These are phyloP conservation scores for Saprolegnia parasitica DNA, from an alignment of 352 stramenopile genomes.

Conservation along the genomic window DNA sequence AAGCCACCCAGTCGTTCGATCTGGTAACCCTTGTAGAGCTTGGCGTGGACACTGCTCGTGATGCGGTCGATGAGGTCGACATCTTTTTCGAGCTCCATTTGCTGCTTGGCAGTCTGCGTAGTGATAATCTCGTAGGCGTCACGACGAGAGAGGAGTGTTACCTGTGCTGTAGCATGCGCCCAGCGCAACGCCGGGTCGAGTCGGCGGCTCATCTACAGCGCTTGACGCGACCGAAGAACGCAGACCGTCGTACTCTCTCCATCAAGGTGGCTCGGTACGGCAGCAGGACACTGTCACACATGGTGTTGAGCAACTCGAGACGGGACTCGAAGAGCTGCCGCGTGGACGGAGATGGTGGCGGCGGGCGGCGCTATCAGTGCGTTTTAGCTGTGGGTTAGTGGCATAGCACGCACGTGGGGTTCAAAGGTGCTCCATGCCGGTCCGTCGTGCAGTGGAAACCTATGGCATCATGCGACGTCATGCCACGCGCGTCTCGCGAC, in stretches of 20 bases:
- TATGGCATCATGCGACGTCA: neutral
- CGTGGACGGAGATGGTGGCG: neutral
- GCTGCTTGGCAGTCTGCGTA: neutral
- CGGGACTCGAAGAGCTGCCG: constrained; percentile 18
- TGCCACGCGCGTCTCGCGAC: neutral
- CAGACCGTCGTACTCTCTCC: constrained; percentile 2
- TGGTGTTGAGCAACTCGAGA: neutral
- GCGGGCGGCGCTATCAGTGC: neutral
- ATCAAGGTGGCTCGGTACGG: constrained; percentile 7
- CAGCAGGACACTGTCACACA: constrained; percentile 11
- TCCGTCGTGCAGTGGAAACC: neutral
- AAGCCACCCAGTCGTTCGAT: no score
- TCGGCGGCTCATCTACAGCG: no score
- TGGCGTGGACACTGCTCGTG: neutral
- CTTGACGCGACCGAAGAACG: neutral
- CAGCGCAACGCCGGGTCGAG: neutral
- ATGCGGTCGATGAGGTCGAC: constrained; percentile 21
- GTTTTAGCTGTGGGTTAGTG: neutral
- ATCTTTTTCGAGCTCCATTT: constrained; percentile 13
- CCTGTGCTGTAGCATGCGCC: neutral
- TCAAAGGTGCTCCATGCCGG: constrained; percentile 4
- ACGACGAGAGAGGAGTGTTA: neutral
- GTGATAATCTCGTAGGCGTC: neutral
- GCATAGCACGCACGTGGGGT: neutral
- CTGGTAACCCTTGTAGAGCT: neutral